Conservation (phyloP, 192 early-diverging fungal genomes). For the Coemansia biformis region DNA sequence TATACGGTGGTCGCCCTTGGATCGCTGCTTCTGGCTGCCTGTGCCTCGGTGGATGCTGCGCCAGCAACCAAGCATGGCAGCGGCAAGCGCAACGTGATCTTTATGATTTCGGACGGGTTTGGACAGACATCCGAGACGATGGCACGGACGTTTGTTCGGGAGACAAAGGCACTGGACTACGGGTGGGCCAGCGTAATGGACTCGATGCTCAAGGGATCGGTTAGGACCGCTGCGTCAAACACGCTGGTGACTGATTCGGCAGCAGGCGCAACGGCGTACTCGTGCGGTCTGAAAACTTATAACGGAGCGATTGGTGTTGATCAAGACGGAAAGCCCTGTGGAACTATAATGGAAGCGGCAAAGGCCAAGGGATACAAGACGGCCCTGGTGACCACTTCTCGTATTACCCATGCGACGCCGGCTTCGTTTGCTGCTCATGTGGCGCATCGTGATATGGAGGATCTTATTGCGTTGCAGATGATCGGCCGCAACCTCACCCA, state of each 20-base stretch:
- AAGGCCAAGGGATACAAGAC: slow-evolving; percentile 46
- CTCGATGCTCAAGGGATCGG: slow-evolving; percentile 44
- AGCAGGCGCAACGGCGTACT: slow-evolving; percentile 58
- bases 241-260: slow-evolving; percentile 58
- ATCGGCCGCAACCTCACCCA: slow-evolving; percentile 35
- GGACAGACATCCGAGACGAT: slow-evolving; percentile 56
- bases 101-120: slow-evolving; percentile 62
- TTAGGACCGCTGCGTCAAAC: slow-evolving; percentile 50
- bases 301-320: slow-evolving; percentile 55
- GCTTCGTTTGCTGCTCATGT: slow-evolving; percentile 57
- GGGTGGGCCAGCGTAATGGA: slow-evolving; percentile 47
- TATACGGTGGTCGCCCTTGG: too few relatives aligned
- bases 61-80: too few relatives aligned
- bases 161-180: neutral
- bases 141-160: slow-evolving; percentile 45
- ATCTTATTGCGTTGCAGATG: slow-evolving; percentile 52
- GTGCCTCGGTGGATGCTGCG: too few relatives aligned
- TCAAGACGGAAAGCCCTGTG: slow-evolving; percentile 43
- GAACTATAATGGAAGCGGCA: slow-evolving; percentile 58
- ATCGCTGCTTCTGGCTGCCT: too few relatives aligned
- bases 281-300: slow-evolving; percentile 52
- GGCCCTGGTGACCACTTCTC: slow-evolving; percentile 55
- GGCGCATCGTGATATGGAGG: slow-evolving; percentile 49
- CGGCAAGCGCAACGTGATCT: slow-evolving; percentile 49
- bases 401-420: slow-evolving; percentile 60